phyloP scores from a whole-genome alignment of 805 yeast species.

The Pichia sporocuriosa region DNA sequence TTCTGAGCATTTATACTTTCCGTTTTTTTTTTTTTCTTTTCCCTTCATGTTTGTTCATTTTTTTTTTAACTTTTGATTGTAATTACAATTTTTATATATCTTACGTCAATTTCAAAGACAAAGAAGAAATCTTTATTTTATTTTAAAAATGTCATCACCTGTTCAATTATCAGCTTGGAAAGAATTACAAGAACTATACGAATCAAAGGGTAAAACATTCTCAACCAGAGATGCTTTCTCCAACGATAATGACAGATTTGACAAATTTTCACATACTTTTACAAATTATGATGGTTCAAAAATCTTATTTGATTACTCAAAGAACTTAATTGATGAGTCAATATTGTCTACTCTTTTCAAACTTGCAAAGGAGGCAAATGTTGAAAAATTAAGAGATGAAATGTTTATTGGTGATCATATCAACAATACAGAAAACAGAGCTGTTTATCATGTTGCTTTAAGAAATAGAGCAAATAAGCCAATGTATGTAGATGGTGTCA shows the following conservation, averaged over 20 bases:
- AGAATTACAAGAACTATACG: constrained; percentile 63
- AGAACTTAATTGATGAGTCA: constrained; percentile 86
- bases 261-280: constrained; percentile 70
- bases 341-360: constrained; percentile 58
- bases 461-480: constrained; percentile 84
- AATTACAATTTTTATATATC: too few species aligned
- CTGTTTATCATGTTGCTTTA: constrained; percentile 94
- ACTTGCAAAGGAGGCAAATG: constrained; percentile 86
- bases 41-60: too few species aligned
- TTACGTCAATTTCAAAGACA: too few species aligned
- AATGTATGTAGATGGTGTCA: constrained; percentile 83
- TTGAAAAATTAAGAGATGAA: constrained; percentile 79
- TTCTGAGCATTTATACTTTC: too few species aligned
- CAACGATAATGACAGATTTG: constrained; percentile 67
- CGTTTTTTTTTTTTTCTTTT: too few species aligned
- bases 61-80: too few species aligned
- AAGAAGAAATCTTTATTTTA: background rate
- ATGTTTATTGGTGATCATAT: constrained; percentile 92
- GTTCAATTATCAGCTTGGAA: constrained; percentile 79
- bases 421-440: constrained; percentile 93
- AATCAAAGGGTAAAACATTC: constrained; percentile 60
- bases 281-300: constrained; percentile 80
- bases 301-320: constrained; percentile 90
- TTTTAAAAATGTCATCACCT: constrained; percentile 27
- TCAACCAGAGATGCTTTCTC: constrained; percentile 73